phyloP scores from a whole-genome alignment of 2,329 filamentous ascomycete species.

The Penicillium psychrosexuale region DNA sequence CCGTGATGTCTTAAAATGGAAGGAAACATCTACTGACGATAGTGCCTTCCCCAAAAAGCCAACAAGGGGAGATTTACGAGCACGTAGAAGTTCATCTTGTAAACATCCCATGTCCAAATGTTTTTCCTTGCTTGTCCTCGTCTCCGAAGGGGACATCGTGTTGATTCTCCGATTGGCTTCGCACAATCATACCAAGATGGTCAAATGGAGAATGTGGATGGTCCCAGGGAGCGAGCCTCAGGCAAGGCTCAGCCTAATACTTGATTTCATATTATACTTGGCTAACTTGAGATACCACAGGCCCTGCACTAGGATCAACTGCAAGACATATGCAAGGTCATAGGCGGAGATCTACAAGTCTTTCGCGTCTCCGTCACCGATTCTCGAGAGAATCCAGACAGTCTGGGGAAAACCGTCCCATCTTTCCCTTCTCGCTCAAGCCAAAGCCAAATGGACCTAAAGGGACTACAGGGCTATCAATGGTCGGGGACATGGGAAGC shows the following conservation, averaged over 20 bases:
- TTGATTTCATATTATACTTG: not conserved
- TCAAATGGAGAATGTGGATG: not conserved
- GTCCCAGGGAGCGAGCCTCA: slow-evolving; percentile 5
- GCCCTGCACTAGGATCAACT: slow-evolving; percentile 5
- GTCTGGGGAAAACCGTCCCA: slow-evolving; percentile 15
- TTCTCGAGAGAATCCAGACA: slow-evolving; percentile 33
- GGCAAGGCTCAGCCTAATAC: slow-evolving; percentile 10
- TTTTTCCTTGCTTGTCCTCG: slow-evolving; percentile 27
- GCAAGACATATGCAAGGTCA: slow-evolving; percentile 3
- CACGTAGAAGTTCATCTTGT: not conserved
- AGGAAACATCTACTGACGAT: not conserved
- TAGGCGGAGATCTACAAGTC: slow-evolving; percentile 17
- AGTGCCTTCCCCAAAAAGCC: not conserved
- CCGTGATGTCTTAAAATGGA: not conserved
- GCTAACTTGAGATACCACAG: not conserved
- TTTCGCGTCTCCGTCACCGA: slow-evolving; percentile 33
- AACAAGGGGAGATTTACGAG: not conserved
- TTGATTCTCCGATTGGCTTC: slow-evolving; percentile 15
- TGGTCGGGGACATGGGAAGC: slow-evolving; percentile 27
- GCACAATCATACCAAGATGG: slow-evolving; percentile 12
- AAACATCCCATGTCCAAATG: slow-evolving; percentile 13
- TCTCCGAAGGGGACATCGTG: slow-evolving; percentile 19
- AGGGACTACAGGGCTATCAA: not conserved
- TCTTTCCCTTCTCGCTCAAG: slow-evolving; percentile 20
- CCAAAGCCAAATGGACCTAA: slow-evolving; percentile 15